These are phyloP conservation scores for Clonostachys chloroleuca DNA, from an alignment of 2,329 filamentous ascomycete species.

Conservation along the genomic window DNA sequence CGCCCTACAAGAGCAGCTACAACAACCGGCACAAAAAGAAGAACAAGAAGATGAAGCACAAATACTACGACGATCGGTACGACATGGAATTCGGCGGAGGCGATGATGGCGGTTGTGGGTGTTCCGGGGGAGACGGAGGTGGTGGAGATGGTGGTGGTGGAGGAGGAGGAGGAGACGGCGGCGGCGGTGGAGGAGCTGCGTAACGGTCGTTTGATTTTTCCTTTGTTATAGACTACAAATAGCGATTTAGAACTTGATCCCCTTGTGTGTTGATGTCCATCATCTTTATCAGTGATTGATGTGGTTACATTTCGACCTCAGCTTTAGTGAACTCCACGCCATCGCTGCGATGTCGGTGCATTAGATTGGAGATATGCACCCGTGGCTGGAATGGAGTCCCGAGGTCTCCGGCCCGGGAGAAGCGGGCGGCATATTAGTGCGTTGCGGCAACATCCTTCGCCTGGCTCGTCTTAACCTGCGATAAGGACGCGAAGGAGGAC, in stretches of 20 bases:
- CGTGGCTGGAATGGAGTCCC: too few species aligned
- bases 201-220: not conserved
- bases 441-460: too few species aligned
- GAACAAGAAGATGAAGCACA: not conserved
- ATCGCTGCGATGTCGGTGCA: too few species aligned
- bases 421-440: not conserved
- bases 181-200: not conserved
- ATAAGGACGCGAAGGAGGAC: too few species aligned
- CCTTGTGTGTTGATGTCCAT: too few species aligned
- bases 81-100: not conserved
- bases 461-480: too few species aligned
- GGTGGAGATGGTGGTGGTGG: not conserved
- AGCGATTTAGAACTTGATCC: not conserved
- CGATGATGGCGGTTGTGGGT: not conserved
- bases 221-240: not conserved
- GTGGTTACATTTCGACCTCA: too few species aligned
- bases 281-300: too few species aligned
- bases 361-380: too few species aligned
- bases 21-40: not conserved
- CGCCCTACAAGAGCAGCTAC: not conserved
- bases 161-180: not conserved
- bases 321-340: too few species aligned
- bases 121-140: slow-evolving; percentile 1
- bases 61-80: not conserved
- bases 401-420: too few species aligned